A percentile compares a stretch with the other conserved stretches of the same genome.
These are phyloP conservation scores for Trametes polyzona DNA, from an alignment of 1,284 basidiomycete genomes.

Conservation along the genomic window DNA sequence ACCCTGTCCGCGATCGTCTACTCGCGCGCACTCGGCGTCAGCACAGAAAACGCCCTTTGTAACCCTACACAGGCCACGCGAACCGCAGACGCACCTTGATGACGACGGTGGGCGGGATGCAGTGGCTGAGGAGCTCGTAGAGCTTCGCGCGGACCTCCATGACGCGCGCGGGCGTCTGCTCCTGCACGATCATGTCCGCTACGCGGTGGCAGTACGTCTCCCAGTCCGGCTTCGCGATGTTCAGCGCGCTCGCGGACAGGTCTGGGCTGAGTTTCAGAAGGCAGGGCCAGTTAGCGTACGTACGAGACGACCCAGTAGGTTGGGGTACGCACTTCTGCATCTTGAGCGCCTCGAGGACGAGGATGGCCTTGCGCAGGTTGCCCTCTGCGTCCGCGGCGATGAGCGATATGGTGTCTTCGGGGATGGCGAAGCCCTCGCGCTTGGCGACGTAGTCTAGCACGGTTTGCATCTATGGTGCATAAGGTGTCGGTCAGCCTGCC, in stretches of 20 bases:
- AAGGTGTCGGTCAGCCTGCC: not conserved
- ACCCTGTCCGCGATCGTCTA: conserved; percentile 89
- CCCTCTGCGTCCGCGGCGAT: conserved; percentile 86
- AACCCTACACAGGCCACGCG: no score
- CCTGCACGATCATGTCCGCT: conserved; percentile 90
- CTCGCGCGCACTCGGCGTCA: not conserved
- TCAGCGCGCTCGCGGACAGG: conserved; percentile 65
- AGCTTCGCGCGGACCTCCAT: conserved; percentile 93
- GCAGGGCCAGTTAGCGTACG: no score
- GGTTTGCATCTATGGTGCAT: conserved; percentile 67
- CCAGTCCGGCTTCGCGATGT: conserved; percentile 97
- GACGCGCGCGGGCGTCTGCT: conserved; percentile 90
- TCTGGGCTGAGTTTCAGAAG: no score
- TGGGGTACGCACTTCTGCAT: conserved; percentile 81
- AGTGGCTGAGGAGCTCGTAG: conserved; percentile 96
- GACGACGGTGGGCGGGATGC: conserved; percentile 94
- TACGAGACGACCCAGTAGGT: no score
- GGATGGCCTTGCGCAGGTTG: conserved; percentile 93
- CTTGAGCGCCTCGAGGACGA: conserved; percentile 94
- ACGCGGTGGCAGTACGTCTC: conserved; percentile 96
- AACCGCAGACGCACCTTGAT: conserved; percentile 66
- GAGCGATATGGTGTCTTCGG: conserved; percentile 68
- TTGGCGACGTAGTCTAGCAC: conserved; percentile 86
- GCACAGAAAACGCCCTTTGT: not conserved
- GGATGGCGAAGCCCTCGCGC: conserved; percentile 82